Evolutionary conservation across 345 rosid species (phyloP), one percentile per base, ranked within the genome.

Genomic region (Dimocarpus longan): DNA sequence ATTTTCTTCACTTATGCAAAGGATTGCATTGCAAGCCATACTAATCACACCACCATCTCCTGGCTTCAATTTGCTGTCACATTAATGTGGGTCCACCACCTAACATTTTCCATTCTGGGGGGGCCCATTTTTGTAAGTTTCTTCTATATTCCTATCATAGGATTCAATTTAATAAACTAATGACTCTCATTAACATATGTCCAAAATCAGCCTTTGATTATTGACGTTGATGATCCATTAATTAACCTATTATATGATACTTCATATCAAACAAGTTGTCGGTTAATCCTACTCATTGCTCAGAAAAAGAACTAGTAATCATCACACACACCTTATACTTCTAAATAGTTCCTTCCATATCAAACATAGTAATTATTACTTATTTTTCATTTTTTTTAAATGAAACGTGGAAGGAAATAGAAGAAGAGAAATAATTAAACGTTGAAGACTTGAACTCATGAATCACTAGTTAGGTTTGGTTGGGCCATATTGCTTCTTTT

Each of bases 201-300:
- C 76, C 66, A 73, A 73, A 39, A 73, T 57, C 50, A 59, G 37
- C 66, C 37, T 73, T 59, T 59, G 67, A 57, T 57, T 60, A 42
- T n/a, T n/a, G 18, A 60, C 3, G 5, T 18, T 57, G 3, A 57
- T 16, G 22, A 57, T 57, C 12, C 8, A 57, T n/a, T 57, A 57
- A 57, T 57, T 57, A n/a, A 16, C 24, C 21, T 57, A 57, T 57
- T 57, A 57, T 19, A 19, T 57, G 21, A 57, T 57, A 57, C 9
- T n/a, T 57, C 24, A 57, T 57, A 50, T 50, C 1, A 50, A 50
- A 13, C 56, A 50, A 50, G 3, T 2, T 32, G 37, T 32, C 3
- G 4, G 37, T 32, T 32, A 32, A 32, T 32, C 37, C 37, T 32
- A 32, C 1, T 1, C 32, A 28, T 32, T 32, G 37, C 3, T 32